Percentiles rank a stretch among this genome's conserved stretches.
These are phyloP conservation scores for Solanum phureja DNA, from an alignment of 257 asterid genomes.

Conservation along the genomic window DNA sequence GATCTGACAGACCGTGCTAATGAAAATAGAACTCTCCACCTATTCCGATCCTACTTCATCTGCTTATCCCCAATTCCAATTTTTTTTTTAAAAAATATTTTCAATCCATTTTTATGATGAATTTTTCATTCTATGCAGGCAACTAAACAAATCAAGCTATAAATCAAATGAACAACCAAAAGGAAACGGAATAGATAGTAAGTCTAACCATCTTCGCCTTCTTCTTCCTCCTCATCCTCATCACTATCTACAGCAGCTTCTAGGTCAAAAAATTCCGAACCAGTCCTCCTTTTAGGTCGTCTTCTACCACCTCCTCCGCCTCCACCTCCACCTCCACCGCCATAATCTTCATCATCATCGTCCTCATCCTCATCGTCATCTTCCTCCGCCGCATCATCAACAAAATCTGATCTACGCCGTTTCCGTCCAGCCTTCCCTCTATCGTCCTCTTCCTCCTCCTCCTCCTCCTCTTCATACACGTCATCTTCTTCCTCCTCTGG, in stretches of 20 bases:
- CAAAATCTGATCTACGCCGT: constrained; percentile 53
- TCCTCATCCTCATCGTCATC: constrained; percentile 67
- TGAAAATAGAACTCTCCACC: background rate
- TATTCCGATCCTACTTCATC: background rate
- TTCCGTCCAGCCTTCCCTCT: constrained; percentile 61
- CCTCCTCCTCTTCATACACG: constrained; percentile 55
- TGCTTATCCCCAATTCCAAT: background rate
- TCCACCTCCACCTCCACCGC: constrained; percentile 11
- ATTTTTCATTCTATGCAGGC: background rate
- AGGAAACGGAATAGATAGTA: background rate
- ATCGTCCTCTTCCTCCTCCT: constrained; percentile 60
- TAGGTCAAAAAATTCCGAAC: constrained; percentile 51
- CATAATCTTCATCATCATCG: constrained; percentile 58
- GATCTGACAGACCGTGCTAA: background rate
- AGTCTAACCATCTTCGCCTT: constrained; percentile 79
- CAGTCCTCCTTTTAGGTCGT: constrained; percentile 30
- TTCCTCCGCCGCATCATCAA: constrained; percentile 74
- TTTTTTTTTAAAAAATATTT: rapidly evolving
- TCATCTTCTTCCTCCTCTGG: constrained; percentile 34
- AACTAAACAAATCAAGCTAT: background rate
- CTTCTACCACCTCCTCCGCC: constrained; percentile 20
- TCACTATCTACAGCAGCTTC: constrained; percentile 82
- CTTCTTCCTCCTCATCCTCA: constrained; percentile 92
- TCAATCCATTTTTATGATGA: background rate
- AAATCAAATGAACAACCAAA: background rate